Conservation (phyloP, 495 filamentous ascomycete species). For the Penicillium odoratum region DNA sequence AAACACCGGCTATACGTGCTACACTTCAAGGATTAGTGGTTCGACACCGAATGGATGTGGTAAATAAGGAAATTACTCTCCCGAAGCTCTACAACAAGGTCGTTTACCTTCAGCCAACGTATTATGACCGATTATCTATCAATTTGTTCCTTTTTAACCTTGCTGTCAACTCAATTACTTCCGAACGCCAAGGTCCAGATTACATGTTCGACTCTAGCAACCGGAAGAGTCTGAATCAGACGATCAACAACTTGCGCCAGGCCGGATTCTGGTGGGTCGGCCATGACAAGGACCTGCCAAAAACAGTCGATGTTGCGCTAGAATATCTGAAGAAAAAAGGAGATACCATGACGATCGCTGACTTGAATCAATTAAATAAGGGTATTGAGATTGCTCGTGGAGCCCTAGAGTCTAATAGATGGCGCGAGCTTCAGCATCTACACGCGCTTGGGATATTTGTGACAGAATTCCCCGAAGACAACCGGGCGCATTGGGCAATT, state of each 20-base stretch:
- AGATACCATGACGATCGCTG: conserved; percentile 54
- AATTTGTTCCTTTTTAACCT: conserved; percentile 83
- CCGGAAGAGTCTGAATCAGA: conserved; percentile 57
- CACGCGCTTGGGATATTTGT: conserved; percentile 80
- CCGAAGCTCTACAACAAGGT: conserved; percentile 71
- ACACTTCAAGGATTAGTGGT: conserved; percentile 78
- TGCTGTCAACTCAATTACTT: conserved; percentile 85
- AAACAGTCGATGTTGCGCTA: conserved; percentile 60
- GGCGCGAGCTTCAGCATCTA: conserved; percentile 62
- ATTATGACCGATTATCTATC: conserved; percentile 77
- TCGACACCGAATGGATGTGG: conserved; percentile 70
- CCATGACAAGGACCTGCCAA: conserved; percentile 63
- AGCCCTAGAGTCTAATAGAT: conserved; percentile 59
- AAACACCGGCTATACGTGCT: conserved; percentile 61
- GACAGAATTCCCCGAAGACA: conserved; percentile 53
- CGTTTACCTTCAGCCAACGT: conserved; percentile 74
- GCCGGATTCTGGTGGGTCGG: conserved; percentile 91
- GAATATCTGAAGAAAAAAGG: conserved; percentile 60
- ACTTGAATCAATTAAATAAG: conserved; percentile 58
- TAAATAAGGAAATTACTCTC: conserved; percentile 61
- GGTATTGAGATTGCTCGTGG: conserved; percentile 63
- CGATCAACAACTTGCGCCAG: conserved; percentile 78
- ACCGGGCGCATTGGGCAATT: conserved; percentile 63
- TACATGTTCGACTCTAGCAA: conserved; percentile 85
- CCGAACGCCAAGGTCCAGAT: conserved; percentile 76